phyloP scores from a whole-genome alignment of 1,284 basidiomycete species.

The Rugosomyces carneus region DNA sequence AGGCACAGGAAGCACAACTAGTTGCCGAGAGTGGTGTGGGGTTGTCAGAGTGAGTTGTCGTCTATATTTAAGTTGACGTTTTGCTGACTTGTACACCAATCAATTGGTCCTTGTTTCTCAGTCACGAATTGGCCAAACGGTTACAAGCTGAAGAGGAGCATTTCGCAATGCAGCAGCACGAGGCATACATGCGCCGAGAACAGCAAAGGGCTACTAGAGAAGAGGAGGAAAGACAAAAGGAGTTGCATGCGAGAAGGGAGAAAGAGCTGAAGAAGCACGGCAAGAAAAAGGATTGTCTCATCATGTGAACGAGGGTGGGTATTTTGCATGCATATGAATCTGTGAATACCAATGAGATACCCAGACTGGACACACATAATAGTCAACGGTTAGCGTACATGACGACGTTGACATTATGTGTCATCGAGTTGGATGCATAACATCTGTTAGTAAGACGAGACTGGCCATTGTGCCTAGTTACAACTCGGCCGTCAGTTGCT shows the following conservation, averaged over 20 bases:
- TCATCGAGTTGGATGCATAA: too few relatives aligned
- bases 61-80: background rate
- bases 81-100: too few relatives aligned
- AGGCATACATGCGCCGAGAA: constrained; percentile 30
- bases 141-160: constrained; percentile 73
- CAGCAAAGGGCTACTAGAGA: constrained; percentile 23
- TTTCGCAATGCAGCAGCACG: constrained; percentile 22
- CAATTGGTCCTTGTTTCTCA: constrained; percentile 27
- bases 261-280: constrained; percentile 36
- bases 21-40: constrained; percentile 34
- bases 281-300: constrained; percentile 49
- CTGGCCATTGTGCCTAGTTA: too few relatives aligned
- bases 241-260: constrained; percentile 20
- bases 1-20: constrained; percentile 28
- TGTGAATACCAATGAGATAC: too few relatives aligned
- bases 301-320: constrained; percentile 43
- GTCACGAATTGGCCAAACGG: constrained; percentile 58
- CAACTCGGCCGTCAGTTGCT: too few relatives aligned
- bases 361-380: too few relatives aligned
- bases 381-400: too few relatives aligned
- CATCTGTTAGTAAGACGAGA: too few relatives aligned
- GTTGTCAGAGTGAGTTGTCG: constrained; percentile 38
- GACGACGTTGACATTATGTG: too few relatives aligned
- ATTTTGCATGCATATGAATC: too few relatives aligned
- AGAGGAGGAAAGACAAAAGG: constrained; percentile 24